Base-by-base conservation (phyloP, 2,329 filamentous ascomycete genomes). In the Kalaharituber pfeilii region DNA sequence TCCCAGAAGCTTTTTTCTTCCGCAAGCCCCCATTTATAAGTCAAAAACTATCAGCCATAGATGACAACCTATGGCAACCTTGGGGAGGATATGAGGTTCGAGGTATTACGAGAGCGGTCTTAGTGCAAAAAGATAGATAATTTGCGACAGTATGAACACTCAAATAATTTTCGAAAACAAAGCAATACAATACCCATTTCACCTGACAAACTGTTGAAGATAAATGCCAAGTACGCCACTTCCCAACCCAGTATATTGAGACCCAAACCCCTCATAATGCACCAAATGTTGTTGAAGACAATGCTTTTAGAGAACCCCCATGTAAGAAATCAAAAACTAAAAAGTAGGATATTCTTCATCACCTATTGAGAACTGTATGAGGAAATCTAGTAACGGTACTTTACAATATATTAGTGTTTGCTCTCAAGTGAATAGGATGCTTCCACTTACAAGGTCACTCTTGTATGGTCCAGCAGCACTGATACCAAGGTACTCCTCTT, bases 401-500 rank as follows among this genome's bases (percentile, higher is more conserved):
- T 24, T 53, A 28, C 51, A 29, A 28, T 49, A 42, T 47, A 28
- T 53, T 49, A 47, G 13, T n/a, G n/a, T n/a, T 11, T 49, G 42
- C 25, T 15, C 7, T 24, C 25, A 9, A 24, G 29, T 8, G 26
- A 22, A 26, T 47, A 15, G 22, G 20, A 25, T 28, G 20, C 20
- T 3, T 18, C 36, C 25, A 22, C 45, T 49, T 51, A 36, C 47
- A 51, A 45, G 15, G 27, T 15, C 36, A 6, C 15, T 26, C 86
- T 98, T 98, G 84, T 79, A 98, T 66, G 91, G 91, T 69, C 91
- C 91, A 75, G 88, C 83, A 61, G 79, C 68, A 57, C 81, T 77
- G 64, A 98, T 77, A 66, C 86, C 80, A 69, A 96, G 84, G 77
- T 98, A 98, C 68, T 96, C 91, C 64, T 86, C 83, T 79, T 98